Evolutionary conservation across 805 yeast genomes (phyloP).

Genomic region (Lachancea sp.): DNA sequence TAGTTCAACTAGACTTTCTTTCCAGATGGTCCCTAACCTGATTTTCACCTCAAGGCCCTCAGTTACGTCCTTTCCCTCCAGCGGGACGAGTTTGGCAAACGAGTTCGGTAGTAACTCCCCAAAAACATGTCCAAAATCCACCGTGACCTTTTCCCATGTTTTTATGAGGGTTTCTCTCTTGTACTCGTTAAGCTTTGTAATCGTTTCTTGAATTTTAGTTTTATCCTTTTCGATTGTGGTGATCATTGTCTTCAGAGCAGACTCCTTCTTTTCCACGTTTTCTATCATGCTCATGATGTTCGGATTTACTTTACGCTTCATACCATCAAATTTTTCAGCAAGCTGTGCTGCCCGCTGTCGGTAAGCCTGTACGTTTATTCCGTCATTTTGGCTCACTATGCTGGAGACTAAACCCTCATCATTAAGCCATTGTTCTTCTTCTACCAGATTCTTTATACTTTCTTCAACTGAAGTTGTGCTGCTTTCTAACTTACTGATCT

Average conservation of each 20-base stretch:
- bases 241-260: conserved; percentile 69
- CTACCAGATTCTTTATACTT: conserved; percentile 41
- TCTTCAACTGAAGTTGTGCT: conserved; percentile 34
- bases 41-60: conserved; percentile 89
- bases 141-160: conserved; percentile 82
- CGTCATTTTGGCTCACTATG: conserved; percentile 55
- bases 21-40: conserved; percentile 88
- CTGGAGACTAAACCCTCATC: conserved; percentile 53
- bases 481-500: conserved; percentile 43
- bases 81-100: conserved; percentile 80
- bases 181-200: conserved; percentile 74
- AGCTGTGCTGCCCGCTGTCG: conserved; percentile 51
- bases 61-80: conserved; percentile 74
- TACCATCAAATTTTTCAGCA: conserved; percentile 49
- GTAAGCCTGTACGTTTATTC: conserved; percentile 56
- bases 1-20: conserved; percentile 86
- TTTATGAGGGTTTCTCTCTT: conserved; percentile 74
- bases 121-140: conserved; percentile 86
- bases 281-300: conserved; percentile 90
- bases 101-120: conserved; percentile 84
- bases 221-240: conserved; percentile 84
- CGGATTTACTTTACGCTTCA: conserved; percentile 77
- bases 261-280: conserved; percentile 82
- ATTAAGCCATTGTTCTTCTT: conserved; percentile 64
- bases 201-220: conserved; percentile 81